Percentiles rank a stretch among this genome's conserved stretches.
Conservation (phyloP, 352 stramenopile species). For the Phytophthora pseudosyringae region DNA sequence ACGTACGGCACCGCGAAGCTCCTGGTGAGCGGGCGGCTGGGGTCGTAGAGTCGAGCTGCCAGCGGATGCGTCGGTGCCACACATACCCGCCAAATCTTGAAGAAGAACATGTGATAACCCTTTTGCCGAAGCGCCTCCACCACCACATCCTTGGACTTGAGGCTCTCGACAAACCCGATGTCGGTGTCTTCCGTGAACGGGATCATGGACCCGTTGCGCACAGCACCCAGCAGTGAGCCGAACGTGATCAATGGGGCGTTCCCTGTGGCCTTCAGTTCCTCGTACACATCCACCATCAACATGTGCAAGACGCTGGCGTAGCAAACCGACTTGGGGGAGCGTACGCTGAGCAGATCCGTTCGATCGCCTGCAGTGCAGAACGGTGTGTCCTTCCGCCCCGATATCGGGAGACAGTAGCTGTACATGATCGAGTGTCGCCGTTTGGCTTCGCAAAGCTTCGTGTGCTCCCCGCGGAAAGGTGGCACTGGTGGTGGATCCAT, state of each 20-base stretch:
- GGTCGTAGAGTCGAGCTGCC: slow-evolving; percentile 39
- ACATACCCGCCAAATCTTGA: slow-evolving; percentile 47
- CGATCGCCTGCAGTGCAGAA: slow-evolving; percentile 52
- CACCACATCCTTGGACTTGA: slow-evolving; percentile 15
- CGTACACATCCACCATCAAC: slow-evolving; percentile 59
- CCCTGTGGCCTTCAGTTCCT: slow-evolving; percentile 35
- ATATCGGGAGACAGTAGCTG: slow-evolving; percentile 56
- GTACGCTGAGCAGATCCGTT: slow-evolving; percentile 44
- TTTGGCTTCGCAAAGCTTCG: slow-evolving; percentile 24
- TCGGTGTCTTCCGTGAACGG: slow-evolving; percentile 63
- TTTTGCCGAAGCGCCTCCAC: slow-evolving; percentile 35
- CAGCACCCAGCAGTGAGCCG: slow-evolving; percentile 51
- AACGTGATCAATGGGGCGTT: slow-evolving; percentile 44
- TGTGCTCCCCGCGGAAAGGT: slow-evolving; percentile 30
- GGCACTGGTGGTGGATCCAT: slow-evolving; percentile 16
- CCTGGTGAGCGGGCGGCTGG: slow-evolving; percentile 9
- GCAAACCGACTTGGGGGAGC: slow-evolving; percentile 39
- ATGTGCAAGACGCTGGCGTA: slow-evolving; percentile 61
- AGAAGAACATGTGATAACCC: slow-evolving; percentile 61
- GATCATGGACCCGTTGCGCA: slow-evolving; percentile 53
- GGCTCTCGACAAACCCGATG: slow-evolving; percentile 40
- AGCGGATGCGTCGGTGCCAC: slow-evolving; percentile 46
- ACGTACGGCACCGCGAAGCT: slow-evolving; percentile 40
- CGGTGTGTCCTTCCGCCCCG: slow-evolving; percentile 44
- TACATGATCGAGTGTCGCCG: slow-evolving; percentile 10